Conservation (phyloP, 768 basidiomycete genomes). For the Cubamyces sp. region DNA sequence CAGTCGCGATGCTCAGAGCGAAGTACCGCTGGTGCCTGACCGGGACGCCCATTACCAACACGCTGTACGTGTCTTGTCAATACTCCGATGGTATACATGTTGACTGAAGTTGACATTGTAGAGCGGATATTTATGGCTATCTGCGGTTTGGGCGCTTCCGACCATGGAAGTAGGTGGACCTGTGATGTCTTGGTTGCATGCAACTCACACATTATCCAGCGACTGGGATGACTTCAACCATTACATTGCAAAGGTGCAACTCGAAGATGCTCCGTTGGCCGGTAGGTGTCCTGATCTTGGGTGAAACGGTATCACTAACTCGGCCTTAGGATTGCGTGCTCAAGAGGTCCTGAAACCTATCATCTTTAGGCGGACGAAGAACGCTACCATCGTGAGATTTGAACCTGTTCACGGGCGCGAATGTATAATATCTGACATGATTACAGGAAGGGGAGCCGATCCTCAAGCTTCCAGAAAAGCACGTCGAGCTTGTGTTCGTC, state of each 20-base stretch:
- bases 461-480: conserved; percentile 62
- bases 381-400: conserved; percentile 46
- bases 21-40: conserved; percentile 82
- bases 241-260: conserved; percentile 58
- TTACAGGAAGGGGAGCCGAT: conserved; percentile 66
- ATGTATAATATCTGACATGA: no score
- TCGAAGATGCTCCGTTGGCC: conserved; percentile 62
- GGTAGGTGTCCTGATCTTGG: conserved; percentile 36
- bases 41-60: conserved; percentile 76
- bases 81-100: neutral
- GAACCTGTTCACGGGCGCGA: neutral
- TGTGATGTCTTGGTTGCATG: neutral
- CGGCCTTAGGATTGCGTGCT: conserved; percentile 52
- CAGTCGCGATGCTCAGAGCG: conserved; percentile 60
- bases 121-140: conserved; percentile 72
- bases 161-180: conserved; percentile 54
- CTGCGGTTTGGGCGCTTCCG: conserved; percentile 70
- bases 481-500: conserved; percentile 60
- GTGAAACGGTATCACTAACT: neutral
- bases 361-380: conserved; percentile 75
- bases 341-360: conserved; percentile 70
- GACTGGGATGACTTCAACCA: conserved; percentile 72
- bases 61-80: conserved; percentile 47
- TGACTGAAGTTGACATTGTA: conserved; percentile 30
- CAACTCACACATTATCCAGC: conserved; percentile 22